Evolutionary conservation across 768 basidiomycete species (phyloP).

Genomic region (Russula sp.): DNA sequence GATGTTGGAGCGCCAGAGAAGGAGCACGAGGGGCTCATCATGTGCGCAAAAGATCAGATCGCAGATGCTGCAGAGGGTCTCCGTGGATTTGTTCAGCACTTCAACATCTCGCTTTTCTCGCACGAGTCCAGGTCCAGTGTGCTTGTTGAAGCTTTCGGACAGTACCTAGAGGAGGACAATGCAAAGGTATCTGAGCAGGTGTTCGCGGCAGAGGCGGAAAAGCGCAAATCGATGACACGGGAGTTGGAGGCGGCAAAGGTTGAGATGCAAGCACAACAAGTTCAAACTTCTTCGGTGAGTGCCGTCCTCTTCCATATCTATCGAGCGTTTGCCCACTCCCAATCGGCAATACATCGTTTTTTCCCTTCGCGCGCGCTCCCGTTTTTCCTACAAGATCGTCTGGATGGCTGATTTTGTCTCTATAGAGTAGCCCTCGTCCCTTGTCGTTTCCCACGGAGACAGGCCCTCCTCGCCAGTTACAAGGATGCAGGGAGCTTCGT

Average conservation of each 20-base stretch:
- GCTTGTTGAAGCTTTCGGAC: conserved; percentile 25
- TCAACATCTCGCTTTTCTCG: conserved; percentile 46
- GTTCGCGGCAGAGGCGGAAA: conserved; percentile 30
- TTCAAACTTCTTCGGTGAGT: conserved; percentile 25
- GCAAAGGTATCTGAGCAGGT: conserved; percentile 33
- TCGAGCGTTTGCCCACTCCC: too few species aligned
- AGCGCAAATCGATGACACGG: conserved; percentile 8
- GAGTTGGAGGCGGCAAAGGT: conserved; percentile 25
- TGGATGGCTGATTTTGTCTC: neutral
- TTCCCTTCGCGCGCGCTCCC: too few species aligned
- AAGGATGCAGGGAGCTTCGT: conserved; percentile 52
- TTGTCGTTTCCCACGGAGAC: neutral
- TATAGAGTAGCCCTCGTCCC: conserved; percentile 6
- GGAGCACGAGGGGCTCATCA: conserved; percentile 41
- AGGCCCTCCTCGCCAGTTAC: conserved; percentile 20
- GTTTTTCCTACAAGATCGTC: too few species aligned
- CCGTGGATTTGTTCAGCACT: conserved; percentile 44
- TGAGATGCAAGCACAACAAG: conserved; percentile 24
- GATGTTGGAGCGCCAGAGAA: conserved; percentile 45
- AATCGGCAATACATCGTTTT: too few species aligned
- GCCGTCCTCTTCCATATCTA: conserved; percentile 12
- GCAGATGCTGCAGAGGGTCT: conserved; percentile 43
- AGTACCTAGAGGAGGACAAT: conserved; percentile 32
- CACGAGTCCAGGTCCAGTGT: conserved; percentile 24
- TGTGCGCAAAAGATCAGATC: conserved; percentile 43